These are phyloP conservation scores for Alternaria novae-zelandiae DNA, from an alignment of 2,329 filamentous ascomycete species.

Conservation along the genomic window DNA sequence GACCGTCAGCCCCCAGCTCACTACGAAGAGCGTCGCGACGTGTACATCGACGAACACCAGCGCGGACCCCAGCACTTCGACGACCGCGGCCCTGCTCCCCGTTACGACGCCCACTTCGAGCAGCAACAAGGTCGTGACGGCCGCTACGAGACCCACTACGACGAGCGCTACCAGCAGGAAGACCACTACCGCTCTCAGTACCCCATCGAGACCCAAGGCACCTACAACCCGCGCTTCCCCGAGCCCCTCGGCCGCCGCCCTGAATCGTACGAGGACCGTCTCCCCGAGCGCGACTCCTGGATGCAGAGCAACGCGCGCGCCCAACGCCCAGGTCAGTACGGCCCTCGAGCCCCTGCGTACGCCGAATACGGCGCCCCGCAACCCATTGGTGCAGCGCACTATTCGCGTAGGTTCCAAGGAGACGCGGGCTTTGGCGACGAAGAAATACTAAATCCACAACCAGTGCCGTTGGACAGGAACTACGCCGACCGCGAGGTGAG, in stretches of 20 bases:
- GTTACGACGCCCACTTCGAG: conserved; percentile 30
- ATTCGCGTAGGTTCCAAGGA: conserved; percentile 42
- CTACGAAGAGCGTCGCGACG: conserved; percentile 34
- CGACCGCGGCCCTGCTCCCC: conserved; percentile 31
- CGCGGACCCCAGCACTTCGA: conserved; percentile 30
- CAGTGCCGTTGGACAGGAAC: conserved; percentile 39
- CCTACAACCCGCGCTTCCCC: conserved; percentile 17
- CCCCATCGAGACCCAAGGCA: conserved; percentile 19
- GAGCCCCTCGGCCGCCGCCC: conserved; percentile 39
- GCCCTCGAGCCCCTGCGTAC: conserved; percentile 31
- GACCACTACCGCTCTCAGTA: conserved; percentile 27
- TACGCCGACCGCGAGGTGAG: conserved; percentile 44
- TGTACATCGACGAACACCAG: conserved; percentile 30
- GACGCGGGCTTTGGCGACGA: conserved; percentile 48
- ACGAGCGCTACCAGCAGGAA: conserved; percentile 31
- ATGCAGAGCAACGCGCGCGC: conserved; percentile 37
- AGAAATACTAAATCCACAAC: conserved; percentile 46
- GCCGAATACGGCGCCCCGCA: conserved; percentile 42
- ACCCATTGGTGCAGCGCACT: conserved; percentile 36
- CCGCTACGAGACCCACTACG: conserved; percentile 23
- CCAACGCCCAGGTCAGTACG: conserved; percentile 19
- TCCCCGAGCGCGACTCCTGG: conserved; percentile 44
- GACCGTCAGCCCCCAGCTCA: conserved; percentile 31
- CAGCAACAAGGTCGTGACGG: conserved; percentile 22
- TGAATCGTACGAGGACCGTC: conserved; percentile 45